Evolutionary conservation across 176 grass and related monocot species (phyloP), one percentile per base, ranked within the genome.

Genomic region (barley (Hordeum vulgare)): DNA sequence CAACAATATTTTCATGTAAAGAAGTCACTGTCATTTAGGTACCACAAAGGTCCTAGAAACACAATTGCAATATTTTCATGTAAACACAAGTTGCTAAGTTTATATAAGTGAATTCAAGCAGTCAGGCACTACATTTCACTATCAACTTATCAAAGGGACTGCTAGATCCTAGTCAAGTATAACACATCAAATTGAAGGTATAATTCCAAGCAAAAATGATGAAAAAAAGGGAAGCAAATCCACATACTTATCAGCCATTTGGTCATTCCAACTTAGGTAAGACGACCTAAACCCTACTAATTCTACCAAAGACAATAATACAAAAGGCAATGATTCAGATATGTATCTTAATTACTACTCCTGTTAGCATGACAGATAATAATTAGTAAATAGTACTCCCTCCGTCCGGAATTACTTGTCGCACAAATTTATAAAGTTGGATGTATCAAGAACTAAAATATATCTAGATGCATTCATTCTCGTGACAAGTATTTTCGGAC

Each of bases 331-430:
- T 54, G 17, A 80, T 66, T 21, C 71, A 45, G 26, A 11, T 39
- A 66, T 20, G 74, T 26, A 75, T 54, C 63, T 86, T 44, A 56
- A 53, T 62, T 41, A 59, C 53, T 21, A 39, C 37, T 39, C 37
- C 62, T 44, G 35, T 81, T 59, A 61, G 45, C 35, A 59, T 41
- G 70, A 54, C 15, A 90, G 40, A 75, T 79, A 17, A 67, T 23
- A 17, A 67, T 23, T 57, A 28, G 72, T 61, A 61, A 77, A 77
- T 61, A 74, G 49, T 13, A 40, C 11, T 61, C 36, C 36, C n/a
- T n/a, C n/a, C n/a, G n/a, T n/a, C n/a, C n/a, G n/a, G n/a, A n/a
- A n/a, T n/a, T n/a, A n/a, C n/a, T n/a, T n/a, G n/a, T n/a, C n/a
- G n/a, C n/a, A n/a, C n/a, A n/a, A n/a, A n/a, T n/a, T n/a, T n/a